Conservation (phyloP, 2,329 filamentous ascomycete genomes). For the Lachnum nothofagi region DNA sequence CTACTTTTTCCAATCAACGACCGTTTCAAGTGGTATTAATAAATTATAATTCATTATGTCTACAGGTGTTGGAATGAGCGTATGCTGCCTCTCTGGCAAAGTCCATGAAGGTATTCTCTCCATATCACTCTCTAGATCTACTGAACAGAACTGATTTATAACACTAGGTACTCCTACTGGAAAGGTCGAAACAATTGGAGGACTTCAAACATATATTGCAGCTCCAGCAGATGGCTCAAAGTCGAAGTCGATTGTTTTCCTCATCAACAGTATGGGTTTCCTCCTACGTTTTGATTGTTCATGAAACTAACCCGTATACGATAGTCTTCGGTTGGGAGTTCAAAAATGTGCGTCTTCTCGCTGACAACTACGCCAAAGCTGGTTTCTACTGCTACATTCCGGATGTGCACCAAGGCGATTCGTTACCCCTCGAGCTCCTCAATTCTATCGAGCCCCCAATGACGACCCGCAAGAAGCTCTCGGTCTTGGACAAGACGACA, state of each 20-base stretch:
- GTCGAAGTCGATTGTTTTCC: constrained; percentile 42
- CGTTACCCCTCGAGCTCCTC: constrained; percentile 37
- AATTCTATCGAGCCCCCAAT: constrained; percentile 40
- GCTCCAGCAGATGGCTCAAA: constrained; percentile 39
- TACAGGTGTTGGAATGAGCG: constrained; percentile 36
- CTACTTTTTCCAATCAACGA: too few species aligned
- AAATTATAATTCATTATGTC: constrained; percentile 34
- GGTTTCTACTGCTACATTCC: constrained; percentile 43
- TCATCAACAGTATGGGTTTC: constrained; percentile 37
- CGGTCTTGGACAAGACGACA: constrained; percentile 37
- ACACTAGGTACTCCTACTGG: constrained; percentile 32
- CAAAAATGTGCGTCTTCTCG: constrained; percentile 42
- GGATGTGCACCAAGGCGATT: constrained; percentile 40
- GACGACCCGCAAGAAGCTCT: constrained; percentile 34
- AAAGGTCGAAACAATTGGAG: constrained; percentile 34
- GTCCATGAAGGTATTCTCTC: constrained; percentile 28
- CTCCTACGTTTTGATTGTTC: neutral
- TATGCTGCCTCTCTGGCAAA: constrained; percentile 40
- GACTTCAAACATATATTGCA: constrained; percentile 39
- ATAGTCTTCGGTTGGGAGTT: constrained; percentile 45
- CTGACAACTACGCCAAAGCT: constrained; percentile 43
- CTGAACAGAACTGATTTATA: neutral
- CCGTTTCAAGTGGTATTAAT: too few species aligned
- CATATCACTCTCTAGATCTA: neutral
- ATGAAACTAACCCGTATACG: neutral